These are phyloP conservation scores for Cercospora zeae-maydis DNA, from an alignment of 2,329 filamentous ascomycete genomes.

Conservation along the genomic window DNA sequence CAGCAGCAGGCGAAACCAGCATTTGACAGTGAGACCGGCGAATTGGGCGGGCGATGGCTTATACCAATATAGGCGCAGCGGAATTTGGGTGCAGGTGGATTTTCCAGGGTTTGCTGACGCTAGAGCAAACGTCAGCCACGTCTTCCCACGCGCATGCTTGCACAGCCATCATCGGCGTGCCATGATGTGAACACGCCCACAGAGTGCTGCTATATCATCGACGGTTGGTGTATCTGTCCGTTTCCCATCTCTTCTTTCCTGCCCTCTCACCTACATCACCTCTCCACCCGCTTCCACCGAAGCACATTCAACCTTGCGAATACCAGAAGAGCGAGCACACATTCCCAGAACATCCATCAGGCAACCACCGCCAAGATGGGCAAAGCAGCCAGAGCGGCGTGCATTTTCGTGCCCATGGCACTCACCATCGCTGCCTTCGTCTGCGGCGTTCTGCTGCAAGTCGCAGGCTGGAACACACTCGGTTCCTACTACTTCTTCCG, in stretches of 20 bases:
- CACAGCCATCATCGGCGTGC: background rate
- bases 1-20: background rate
- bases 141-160: background rate
- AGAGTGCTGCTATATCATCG: background rate
- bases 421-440: slow-evolving; percentile 75
- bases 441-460: slow-evolving; percentile 58
- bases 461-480: slow-evolving; percentile 55
- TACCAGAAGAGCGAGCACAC: background rate
- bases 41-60: background rate
- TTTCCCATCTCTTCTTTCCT: too few species aligned
- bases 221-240: too few species aligned
- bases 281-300: background rate
- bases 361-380: slow-evolving; percentile 52
- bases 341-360: background rate
- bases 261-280: background rate
- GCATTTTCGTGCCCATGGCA: slow-evolving; percentile 81
- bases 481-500: slow-evolving; percentile 54
- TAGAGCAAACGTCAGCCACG: slow-evolving; percentile 3
- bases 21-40: background rate
- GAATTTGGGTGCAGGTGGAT: too few species aligned
- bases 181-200: background rate
- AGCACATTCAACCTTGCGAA: too few species aligned
- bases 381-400: slow-evolving; percentile 73
- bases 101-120: slow-evolving; percentile 2
- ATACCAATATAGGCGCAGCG: slow-evolving; percentile 1